Percentiles rank a stretch among this genome's conserved stretches.
phyloP scores from a whole-genome alignment of 306 rosid species.

The Lathyrus aphaca region DNA sequence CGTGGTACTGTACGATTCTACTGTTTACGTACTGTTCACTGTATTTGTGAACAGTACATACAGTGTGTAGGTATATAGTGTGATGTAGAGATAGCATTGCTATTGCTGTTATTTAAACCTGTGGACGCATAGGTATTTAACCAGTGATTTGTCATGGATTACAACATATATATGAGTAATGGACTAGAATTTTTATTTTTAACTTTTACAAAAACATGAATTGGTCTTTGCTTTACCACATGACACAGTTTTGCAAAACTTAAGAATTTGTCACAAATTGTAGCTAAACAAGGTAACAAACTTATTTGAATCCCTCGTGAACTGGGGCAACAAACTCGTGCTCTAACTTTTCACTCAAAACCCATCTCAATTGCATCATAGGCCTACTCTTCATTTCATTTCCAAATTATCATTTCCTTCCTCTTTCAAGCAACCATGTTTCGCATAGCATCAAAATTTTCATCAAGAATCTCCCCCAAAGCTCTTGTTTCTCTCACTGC shows the following conservation, averaged over 20 bases:
- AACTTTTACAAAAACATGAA: background rate
- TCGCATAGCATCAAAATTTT: constrained; percentile 48
- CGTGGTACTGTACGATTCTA: too few relatives aligned
- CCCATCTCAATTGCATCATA: background rate
- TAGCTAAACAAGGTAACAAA: background rate
- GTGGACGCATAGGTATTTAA: too few relatives aligned
- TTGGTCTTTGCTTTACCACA: background rate
- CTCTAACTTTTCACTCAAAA: background rate
- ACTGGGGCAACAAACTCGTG: background rate
- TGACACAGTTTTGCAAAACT: background rate
- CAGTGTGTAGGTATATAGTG: too few relatives aligned
- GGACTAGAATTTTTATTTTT: too few relatives aligned
- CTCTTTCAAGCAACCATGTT: constrained; percentile 49
- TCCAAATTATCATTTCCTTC: background rate
- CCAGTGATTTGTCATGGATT: too few relatives aligned
- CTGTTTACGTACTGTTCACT: too few relatives aligned
- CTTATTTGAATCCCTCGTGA: background rate
- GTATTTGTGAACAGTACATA: too few relatives aligned
- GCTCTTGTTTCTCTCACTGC: constrained; percentile 37
- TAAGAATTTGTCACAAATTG: background rate
- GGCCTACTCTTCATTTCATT: too few relatives aligned
- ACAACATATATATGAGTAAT: too few relatives aligned
- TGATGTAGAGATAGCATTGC: too few relatives aligned
- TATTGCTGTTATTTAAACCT: too few relatives aligned
- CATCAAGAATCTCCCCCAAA: constrained; percentile 48